Percentiles rank a stretch among this genome's conserved stretches.
Conservation (phyloP, 2,329 filamentous ascomycete genomes). For the Apiospora rasikravindrae region DNA sequence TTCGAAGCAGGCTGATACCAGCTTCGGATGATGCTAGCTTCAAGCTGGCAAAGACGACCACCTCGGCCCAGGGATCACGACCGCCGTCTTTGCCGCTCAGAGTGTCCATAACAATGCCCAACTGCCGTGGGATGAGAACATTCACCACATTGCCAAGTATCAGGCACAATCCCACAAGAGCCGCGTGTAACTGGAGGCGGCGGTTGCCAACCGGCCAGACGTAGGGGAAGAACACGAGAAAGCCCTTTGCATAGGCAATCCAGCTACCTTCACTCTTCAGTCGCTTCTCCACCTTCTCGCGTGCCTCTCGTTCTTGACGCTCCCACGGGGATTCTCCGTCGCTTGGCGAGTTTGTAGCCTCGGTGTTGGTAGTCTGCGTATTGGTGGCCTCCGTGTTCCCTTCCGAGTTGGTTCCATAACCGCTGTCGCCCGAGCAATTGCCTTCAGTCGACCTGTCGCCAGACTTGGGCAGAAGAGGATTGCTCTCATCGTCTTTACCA, state of each 20-base stretch:
- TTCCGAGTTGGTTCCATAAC: constrained; percentile 51
- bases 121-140: constrained; percentile 78
- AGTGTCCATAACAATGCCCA: constrained; percentile 78
- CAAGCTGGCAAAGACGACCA: constrained; percentile 25
- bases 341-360: constrained; percentile 41
- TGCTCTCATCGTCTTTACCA: constrained; percentile 57
- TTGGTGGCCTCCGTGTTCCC: constrained; percentile 38
- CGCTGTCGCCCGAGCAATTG: constrained; percentile 37
- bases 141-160: constrained; percentile 75
- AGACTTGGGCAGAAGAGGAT: constrained; percentile 60
- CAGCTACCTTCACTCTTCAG: constrained; percentile 78
- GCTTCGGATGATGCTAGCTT: constrained; percentile 60
- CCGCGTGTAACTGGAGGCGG: constrained; percentile 69
- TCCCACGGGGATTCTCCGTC: constrained; percentile 60
- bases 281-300: constrained; percentile 67
- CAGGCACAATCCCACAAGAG: constrained; percentile 70
- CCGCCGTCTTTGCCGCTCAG: constrained; percentile 49
- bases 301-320: constrained; percentile 56
- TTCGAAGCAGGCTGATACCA: constrained; percentile 57
- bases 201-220: constrained; percentile 75
- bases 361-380: constrained; percentile 39
- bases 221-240: constrained; percentile 77
- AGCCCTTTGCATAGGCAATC: constrained; percentile 77
- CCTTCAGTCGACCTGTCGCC: constrained; percentile 35
- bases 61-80: constrained; percentile 24